These are phyloP conservation scores for Musa acuminata DNA, from an alignment of 176 grass and related monocot species.

Conservation along the genomic window DNA sequence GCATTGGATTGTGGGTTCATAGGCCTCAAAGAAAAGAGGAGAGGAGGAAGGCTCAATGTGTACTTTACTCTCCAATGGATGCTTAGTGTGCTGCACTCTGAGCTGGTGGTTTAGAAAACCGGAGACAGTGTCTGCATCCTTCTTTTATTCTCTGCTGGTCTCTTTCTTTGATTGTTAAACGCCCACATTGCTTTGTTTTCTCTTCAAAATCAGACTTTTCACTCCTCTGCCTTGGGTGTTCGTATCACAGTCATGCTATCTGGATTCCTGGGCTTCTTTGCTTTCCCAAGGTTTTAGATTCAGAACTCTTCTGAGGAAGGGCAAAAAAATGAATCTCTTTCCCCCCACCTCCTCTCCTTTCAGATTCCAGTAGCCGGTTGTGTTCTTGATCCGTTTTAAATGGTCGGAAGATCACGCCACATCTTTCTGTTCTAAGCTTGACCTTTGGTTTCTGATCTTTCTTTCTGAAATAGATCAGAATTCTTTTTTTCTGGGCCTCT, in stretches of 20 bases:
- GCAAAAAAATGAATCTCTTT: not conserved
- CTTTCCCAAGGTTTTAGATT: constrained; percentile 10
- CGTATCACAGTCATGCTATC: not conserved
- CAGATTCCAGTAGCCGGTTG: not conserved
- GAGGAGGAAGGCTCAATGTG: constrained; percentile 17
- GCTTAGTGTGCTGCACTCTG: constrained; percentile 11
- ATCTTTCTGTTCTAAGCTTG: not conserved
- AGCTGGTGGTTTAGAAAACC: not conserved
- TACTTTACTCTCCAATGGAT: constrained; percentile 53
- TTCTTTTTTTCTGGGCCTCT: not conserved
- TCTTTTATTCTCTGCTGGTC: not conserved
- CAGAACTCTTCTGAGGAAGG: not conserved
- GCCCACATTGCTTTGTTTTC: constrained; percentile 15
- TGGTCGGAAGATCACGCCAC: not conserved
- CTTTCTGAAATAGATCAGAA: too few relatives aligned
- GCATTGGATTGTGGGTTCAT: constrained; percentile 41
- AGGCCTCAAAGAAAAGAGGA: constrained; percentile 28
- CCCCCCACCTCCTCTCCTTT: not conserved
- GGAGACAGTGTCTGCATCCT: not conserved
- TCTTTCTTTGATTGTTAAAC: not conserved
- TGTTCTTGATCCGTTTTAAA: not conserved
- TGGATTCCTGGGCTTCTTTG: not conserved
- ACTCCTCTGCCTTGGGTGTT: not conserved
- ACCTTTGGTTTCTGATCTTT: too few relatives aligned
- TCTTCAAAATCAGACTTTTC: constrained; percentile 4